Conservation (phyloP, 371 early-diverging fungal genomes). For the Mortierella sp. region DNA sequence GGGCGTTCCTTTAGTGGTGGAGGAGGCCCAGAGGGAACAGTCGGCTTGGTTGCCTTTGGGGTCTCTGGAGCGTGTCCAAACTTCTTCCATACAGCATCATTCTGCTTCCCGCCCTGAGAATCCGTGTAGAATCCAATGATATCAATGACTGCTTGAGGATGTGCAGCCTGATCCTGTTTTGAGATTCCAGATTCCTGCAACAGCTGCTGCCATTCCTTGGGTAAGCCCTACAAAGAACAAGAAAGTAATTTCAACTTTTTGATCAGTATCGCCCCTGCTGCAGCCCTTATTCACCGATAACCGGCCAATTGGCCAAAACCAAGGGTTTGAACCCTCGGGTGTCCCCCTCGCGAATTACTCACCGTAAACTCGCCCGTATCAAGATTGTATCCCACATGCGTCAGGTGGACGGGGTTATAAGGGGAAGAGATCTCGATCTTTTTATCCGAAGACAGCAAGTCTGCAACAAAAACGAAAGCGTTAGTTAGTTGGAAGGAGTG, state of each 20-base stretch:
- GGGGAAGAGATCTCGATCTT: constrained; percentile 94
- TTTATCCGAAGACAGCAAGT: constrained; percentile 71
- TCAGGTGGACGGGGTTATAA: constrained; percentile 96
- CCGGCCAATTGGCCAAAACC: too few species aligned
- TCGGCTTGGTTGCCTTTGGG: constrained; percentile 36
- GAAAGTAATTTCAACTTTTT: neutral
- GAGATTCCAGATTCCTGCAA: constrained; percentile 94
- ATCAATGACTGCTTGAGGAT: constrained; percentile 96
- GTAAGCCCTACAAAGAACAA: constrained; percentile 77
- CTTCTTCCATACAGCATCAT: constrained; percentile 90
- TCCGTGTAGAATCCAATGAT: constrained; percentile 94
- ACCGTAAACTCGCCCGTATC: constrained; percentile 93
- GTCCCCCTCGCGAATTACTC: constrained; percentile 32
- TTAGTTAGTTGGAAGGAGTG: neutral
- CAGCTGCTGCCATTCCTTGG: constrained; percentile 93
- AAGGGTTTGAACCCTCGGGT: too few species aligned
- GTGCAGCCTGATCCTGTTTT: constrained; percentile 92
- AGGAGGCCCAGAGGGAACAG: constrained; percentile 33
- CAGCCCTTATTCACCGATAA: too few species aligned
- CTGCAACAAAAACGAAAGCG: constrained; percentile 39
- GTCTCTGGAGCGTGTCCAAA: constrained; percentile 73
- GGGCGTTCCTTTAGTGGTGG: constrained; percentile 19
- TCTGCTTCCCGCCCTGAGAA: constrained; percentile 67
- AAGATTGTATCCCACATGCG: constrained; percentile 93
- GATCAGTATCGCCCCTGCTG: too few species aligned